Evolutionary conservation across 2,329 filamentous ascomycete species (phyloP).

Genomic region (Torrubiellomyces zombiae): DNA sequence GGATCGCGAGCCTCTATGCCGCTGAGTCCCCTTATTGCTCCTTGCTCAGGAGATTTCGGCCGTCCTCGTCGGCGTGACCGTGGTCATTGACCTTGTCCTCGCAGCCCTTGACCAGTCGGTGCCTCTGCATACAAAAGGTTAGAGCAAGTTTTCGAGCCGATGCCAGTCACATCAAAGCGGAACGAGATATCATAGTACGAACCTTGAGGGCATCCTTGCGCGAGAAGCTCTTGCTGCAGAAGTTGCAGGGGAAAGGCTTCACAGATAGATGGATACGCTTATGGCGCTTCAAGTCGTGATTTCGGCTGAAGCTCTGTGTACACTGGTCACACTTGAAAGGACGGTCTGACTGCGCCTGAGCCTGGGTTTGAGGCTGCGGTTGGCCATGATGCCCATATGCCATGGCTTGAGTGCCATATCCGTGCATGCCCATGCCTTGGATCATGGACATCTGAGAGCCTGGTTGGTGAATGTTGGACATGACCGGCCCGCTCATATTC

Average conservation of each 20-base stretch:
- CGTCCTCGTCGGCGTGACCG: constrained; percentile 7
- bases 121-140: constrained; percentile 25
- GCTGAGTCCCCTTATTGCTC: constrained; percentile 2
- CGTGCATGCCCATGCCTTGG: constrained; percentile 37
- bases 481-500: constrained; percentile 48
- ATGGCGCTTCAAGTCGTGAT: constrained; percentile 90
- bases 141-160: neutral
- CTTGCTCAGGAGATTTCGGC: constrained; percentile 5
- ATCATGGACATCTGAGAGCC: constrained; percentile 57
- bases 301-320: constrained; percentile 84
- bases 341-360: constrained; percentile 46
- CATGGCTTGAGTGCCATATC: constrained; percentile 40
- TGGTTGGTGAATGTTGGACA: constrained; percentile 65
- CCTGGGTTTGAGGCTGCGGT: constrained; percentile 29
- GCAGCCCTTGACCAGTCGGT: constrained; percentile 49
- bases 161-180: neutral
- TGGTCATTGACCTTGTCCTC: constrained; percentile 19
- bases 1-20: too few relatives aligned
- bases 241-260: constrained; percentile 83
- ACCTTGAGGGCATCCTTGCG: constrained; percentile 96
- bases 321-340: constrained; percentile 93
- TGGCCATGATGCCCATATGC: constrained; percentile 43
- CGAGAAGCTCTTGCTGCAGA: constrained; percentile 93
- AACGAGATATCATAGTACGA: constrained; percentile 13
- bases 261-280: constrained; percentile 89